Evolutionary conservation across 2,329 filamentous ascomycete genomes (phyloP).

Genomic region (Cladosporium halotolerans): DNA sequence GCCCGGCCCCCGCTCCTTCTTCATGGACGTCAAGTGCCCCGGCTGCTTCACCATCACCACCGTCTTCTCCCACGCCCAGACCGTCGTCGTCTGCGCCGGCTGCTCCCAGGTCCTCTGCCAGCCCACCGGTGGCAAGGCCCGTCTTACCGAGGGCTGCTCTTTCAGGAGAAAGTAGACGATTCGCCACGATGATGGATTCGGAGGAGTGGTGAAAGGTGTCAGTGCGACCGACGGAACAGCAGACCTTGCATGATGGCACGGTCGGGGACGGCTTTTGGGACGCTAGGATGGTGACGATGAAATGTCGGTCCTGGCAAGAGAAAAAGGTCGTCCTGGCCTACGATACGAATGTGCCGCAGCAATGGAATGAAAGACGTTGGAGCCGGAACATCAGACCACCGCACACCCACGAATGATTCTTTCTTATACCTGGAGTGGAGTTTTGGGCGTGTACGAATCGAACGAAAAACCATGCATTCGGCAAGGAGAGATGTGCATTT

Average conservation of each 20-base stretch:
- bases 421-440: constrained; percentile 10
- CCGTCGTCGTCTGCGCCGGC: constrained; percentile 98
- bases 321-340: constrained; percentile 9
- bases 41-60: constrained; percentile 99
- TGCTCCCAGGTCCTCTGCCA: constrained; percentile 99
- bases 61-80: constrained; percentile 99
- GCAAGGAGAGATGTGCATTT: constrained; percentile 12
- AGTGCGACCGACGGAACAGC: constrained; percentile 10
- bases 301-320: constrained; percentile 4
- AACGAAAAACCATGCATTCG: constrained; percentile 10
- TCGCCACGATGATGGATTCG: constrained; percentile 12
- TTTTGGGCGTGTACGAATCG: constrained; percentile 10
- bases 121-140: constrained; percentile 97
- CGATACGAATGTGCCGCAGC: constrained; percentile 11
- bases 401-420: constrained; percentile 8
- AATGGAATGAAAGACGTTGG: constrained; percentile 12
- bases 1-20: constrained; percentile 95
- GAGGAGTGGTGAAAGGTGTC: constrained; percentile 9
- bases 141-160: constrained; percentile 98
- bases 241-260: constrained; percentile 6
- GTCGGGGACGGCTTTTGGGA: constrained; percentile 5
- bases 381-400: neutral
- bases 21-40: constrained; percentile 99
- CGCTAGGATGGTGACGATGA: constrained; percentile 1
- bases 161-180: constrained; percentile 97